Evolutionary conservation across 176 grass and related monocot species (phyloP).

Genomic region (Pontederia crassipes): DNA sequence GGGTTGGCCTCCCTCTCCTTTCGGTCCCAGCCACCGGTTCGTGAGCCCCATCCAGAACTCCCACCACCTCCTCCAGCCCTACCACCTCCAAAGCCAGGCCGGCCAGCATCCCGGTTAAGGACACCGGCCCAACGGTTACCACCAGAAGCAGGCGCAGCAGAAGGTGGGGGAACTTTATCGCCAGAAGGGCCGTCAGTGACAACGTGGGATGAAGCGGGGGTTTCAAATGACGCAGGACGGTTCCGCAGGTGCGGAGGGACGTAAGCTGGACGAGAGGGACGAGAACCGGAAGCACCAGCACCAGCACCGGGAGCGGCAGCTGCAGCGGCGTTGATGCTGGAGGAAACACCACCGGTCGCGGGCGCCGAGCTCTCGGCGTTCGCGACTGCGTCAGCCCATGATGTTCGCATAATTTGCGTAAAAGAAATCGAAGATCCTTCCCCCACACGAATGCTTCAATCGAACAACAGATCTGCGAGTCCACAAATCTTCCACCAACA

Average conservation of each 20-base stretch:
- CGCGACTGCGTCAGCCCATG: conserved; percentile 98
- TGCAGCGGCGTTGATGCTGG: neutral
- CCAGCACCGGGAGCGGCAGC: conserved; percentile 10
- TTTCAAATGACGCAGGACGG: conserved; percentile 12
- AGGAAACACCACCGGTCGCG: conserved; percentile 28
- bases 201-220: conserved; percentile 5
- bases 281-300: conserved; percentile 27
- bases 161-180: conserved; percentile 17
- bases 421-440: conserved; percentile 6
- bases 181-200: conserved; percentile 18
- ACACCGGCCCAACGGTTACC: conserved; percentile 20
- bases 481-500: neutral
- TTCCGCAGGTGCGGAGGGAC: conserved; percentile 75
- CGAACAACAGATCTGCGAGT: conserved; percentile 8
- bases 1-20: conserved; percentile 72
- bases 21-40: conserved; percentile 45
- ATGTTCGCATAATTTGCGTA: conserved; percentile 88
- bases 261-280: conserved; percentile 46
- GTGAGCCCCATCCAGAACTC: conserved; percentile 36
- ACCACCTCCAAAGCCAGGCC: conserved; percentile 15
- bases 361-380: conserved; percentile 86
- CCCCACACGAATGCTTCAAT: conserved; percentile 15
- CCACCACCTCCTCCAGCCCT: conserved; percentile 6
- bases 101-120: conserved; percentile 4
- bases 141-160: conserved; percentile 15